Percentiles rank a stretch among this genome's conserved stretches.
Conservation (phyloP, 129 eudicot genomes). For the Heracleum sosnowskyi region DNA sequence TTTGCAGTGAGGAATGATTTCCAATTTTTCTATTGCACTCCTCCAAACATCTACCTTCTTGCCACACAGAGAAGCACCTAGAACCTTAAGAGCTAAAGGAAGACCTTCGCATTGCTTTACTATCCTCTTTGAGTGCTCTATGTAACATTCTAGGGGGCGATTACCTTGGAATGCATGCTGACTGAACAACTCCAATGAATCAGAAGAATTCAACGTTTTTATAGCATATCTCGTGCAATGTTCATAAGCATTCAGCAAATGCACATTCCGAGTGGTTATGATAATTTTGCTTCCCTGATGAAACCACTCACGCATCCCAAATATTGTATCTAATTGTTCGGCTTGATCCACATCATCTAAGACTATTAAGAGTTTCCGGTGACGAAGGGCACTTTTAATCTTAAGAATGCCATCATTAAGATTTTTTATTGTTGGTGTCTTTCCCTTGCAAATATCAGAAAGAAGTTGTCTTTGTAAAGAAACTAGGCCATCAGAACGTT, state of each 20-base stretch:
- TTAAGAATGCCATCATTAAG: slow-evolving; percentile 12
- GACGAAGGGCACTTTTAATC: slow-evolving; percentile 10
- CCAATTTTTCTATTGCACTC: slow-evolving; percentile 15
- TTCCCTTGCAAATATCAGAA: slow-evolving; percentile 16
- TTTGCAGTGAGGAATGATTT: not conserved
- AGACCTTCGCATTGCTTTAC: slow-evolving; percentile 20
- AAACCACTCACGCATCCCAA: slow-evolving; percentile 19
- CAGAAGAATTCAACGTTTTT: not conserved
- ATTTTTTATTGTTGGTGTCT: not conserved
- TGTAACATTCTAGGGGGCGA: not conserved
- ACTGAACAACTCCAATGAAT: slow-evolving; percentile 28
- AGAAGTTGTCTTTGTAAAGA: slow-evolving; percentile 17
- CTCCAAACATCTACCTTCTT: slow-evolving; percentile 6
- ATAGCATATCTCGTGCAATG: slow-evolving; percentile 9
- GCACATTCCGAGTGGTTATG: slow-evolving; percentile 15
- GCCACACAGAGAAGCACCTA: slow-evolving; percentile 21
- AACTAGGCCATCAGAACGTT: not conserved
- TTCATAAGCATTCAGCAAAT: slow-evolving; percentile 1
- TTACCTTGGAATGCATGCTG: slow-evolving; percentile 29
- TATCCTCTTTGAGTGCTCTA: slow-evolving; percentile 7
- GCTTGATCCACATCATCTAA: slow-evolving; percentile 26
- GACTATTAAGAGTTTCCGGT: slow-evolving; percentile 16
- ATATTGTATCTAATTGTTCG: slow-evolving; percentile 14
- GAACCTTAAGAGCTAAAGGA: slow-evolving; percentile 26
- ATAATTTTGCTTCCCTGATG: slow-evolving; percentile 27